A percentile compares a stretch with the other conserved stretches of the same genome.
Evolutionary conservation across 805 yeast species (phyloP).

Genomic region (Wickerhamomyces canadensis): DNA sequence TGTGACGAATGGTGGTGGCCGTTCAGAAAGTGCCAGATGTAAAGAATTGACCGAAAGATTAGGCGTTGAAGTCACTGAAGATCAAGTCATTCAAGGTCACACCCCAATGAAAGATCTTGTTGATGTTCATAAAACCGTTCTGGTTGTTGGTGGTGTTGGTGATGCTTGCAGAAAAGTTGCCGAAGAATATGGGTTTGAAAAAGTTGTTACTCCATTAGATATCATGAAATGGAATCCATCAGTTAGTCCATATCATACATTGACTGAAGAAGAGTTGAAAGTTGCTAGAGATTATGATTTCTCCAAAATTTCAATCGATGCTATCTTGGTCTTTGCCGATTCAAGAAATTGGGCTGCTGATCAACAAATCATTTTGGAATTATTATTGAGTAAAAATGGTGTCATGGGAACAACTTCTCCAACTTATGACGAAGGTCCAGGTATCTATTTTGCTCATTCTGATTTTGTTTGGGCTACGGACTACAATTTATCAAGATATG

Average conservation of each 20-base stretch:
- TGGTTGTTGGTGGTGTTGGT: slow-evolving; percentile 87
- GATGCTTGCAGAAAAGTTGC: slow-evolving; percentile 83
- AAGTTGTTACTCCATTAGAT: slow-evolving; percentile 78
- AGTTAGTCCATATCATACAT: slow-evolving; percentile 76
- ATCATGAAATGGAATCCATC: slow-evolving; percentile 83
- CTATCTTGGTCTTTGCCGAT: slow-evolving; percentile 86
- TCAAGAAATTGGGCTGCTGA: slow-evolving; percentile 92
- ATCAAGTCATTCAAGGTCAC: slow-evolving; percentile 88
- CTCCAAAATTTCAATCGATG: slow-evolving; percentile 62
- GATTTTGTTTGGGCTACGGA: slow-evolving; percentile 94
- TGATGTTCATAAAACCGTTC: slow-evolving; percentile 59
- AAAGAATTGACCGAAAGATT: slow-evolving; percentile 62
- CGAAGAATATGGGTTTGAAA: slow-evolving; percentile 73
- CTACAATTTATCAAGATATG: slow-evolving; percentile 75
- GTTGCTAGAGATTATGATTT: slow-evolving; percentile 57
- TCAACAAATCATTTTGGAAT: slow-evolving; percentile 81
- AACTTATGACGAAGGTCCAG: slow-evolving; percentile 72
- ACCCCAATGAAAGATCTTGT: slow-evolving; percentile 89
- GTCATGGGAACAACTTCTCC: slow-evolving; percentile 77
- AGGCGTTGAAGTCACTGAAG: slow-evolving; percentile 55
- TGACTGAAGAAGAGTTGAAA: slow-evolving; percentile 63
- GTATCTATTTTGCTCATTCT: slow-evolving; percentile 82
- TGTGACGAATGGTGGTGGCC: slow-evolving; percentile 92
- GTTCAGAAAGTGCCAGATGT: slow-evolving; percentile 70
- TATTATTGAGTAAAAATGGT: slow-evolving; percentile 71